A percentile compares a stretch with the other conserved stretches of the same genome.
Evolutionary conservation across 202 grass and related monocot species (phyloP).

Genomic region (Alloteropsis angusta): DNA sequence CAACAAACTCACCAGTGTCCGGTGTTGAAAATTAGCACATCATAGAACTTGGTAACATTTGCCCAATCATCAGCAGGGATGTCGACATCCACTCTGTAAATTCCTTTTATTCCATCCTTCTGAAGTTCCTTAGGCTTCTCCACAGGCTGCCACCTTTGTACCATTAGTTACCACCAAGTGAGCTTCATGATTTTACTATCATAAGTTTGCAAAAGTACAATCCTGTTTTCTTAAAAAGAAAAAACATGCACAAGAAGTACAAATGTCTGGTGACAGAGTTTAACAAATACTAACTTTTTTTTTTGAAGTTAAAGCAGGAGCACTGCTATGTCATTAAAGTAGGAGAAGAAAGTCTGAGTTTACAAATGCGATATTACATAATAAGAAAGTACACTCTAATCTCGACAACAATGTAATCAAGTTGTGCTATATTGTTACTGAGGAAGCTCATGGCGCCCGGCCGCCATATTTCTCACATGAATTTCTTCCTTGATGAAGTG

Average conservation of each 20-base stretch:
- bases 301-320: no score
- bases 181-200: constrained; percentile 29
- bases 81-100: constrained; percentile 73
- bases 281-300: not conserved
- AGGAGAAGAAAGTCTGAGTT: no score
- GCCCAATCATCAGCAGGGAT: constrained; percentile 68
- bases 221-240: not conserved
- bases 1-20: constrained; percentile 75
- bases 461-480: no score
- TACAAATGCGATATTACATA: no score
- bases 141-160: constrained; percentile 82
- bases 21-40: constrained; percentile 86
- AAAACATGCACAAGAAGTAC: not conserved
- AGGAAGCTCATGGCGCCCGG: no score
- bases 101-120: constrained; percentile 57
- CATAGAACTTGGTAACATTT: constrained; percentile 78
- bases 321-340: no score
- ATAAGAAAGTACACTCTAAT: no score
- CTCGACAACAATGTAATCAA: no score
- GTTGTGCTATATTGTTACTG: no score
- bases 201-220: not conserved
- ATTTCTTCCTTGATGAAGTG: no score
- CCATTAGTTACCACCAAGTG: constrained; percentile 56
- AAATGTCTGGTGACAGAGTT: not conserved
- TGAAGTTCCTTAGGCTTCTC: constrained; percentile 28